A percentile compares a stretch with the other conserved stretches of the same genome.
phyloP scores from a whole-genome alignment of 495 filamentous ascomycete species.

The Podospora anserina region DNA sequence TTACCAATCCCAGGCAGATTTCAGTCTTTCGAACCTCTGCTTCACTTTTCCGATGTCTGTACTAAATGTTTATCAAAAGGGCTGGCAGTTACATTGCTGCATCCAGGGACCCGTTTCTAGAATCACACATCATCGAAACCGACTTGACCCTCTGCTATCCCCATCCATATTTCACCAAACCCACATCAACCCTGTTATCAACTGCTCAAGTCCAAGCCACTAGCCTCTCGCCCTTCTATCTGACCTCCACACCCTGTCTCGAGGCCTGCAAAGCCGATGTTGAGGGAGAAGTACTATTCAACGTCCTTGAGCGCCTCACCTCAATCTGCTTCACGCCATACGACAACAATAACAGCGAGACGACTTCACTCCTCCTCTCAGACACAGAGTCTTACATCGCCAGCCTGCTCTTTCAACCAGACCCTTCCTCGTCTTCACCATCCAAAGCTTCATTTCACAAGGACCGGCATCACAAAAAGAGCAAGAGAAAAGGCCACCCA shows the following conservation, averaged over 20 bases:
- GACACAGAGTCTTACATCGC: constrained; percentile 25
- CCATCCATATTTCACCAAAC: constrained; percentile 5
- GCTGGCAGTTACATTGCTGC: constrained; percentile 25
- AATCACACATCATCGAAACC: not conserved
- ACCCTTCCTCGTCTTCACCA: not conserved
- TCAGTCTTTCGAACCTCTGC: not conserved
- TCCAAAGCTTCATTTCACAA: not conserved
- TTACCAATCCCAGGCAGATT: not conserved
- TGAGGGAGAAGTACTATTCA: constrained; percentile 23
- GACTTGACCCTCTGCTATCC: constrained; percentile 5
- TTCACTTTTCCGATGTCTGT: not conserved
- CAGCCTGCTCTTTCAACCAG: constrained; percentile 25
- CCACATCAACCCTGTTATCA: constrained; percentile 17
- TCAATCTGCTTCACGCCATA: not conserved
- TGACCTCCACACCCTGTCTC: constrained; percentile 17
- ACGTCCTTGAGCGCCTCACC: constrained; percentile 19
- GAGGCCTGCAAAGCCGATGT: constrained; percentile 29
- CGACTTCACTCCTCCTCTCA: constrained; percentile 10
- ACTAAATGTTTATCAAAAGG: constrained; percentile 4
- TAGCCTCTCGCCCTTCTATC: constrained; percentile 25
- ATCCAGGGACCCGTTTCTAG: constrained; percentile 11
- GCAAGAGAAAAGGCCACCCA: constrained; percentile 1
- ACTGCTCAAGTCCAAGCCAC: constrained; percentile 20
- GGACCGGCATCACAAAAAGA: not conserved
- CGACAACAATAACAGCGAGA: not conserved